These are phyloP conservation scores for Saccharomyces hybrid DNA, from an alignment of 1,139 yeast genomes.

Conservation along the genomic window DNA sequence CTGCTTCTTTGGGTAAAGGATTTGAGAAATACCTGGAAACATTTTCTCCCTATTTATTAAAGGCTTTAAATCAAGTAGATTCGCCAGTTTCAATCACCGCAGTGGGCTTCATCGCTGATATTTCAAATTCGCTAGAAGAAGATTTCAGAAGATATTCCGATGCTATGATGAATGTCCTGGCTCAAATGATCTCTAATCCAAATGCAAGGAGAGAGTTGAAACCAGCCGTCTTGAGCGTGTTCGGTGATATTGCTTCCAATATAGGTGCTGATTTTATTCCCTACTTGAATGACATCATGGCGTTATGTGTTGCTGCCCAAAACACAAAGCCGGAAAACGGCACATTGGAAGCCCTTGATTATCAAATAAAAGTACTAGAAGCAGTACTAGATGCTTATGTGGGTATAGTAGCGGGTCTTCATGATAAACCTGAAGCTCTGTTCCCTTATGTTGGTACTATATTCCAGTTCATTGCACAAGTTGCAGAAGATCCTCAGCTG, in stretches of 20 bases:
- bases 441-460: slow-evolving; percentile 61
- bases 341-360: slow-evolving; percentile 71
- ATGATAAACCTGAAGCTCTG: slow-evolving; percentile 58
- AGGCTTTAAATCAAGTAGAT: slow-evolving; percentile 75
- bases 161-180: slow-evolving; percentile 75
- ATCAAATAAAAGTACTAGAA: slow-evolving; percentile 65
- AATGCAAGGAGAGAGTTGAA: slow-evolving; percentile 71
- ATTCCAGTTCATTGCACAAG: slow-evolving; percentile 56
- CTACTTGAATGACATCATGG: slow-evolving; percentile 74
- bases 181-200: slow-evolving; percentile 58
- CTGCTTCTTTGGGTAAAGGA: slow-evolving; percentile 63
- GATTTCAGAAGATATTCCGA: slow-evolving; percentile 67
- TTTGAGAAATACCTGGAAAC: slow-evolving; percentile 74
- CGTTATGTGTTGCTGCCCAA: slow-evolving; percentile 40
- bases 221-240: slow-evolving; percentile 87
- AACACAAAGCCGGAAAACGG: slow-evolving; percentile 45
- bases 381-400: slow-evolving; percentile 91
- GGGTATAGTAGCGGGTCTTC: slow-evolving; percentile 86
- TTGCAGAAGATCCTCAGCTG: slow-evolving; percentile 55
- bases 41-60: slow-evolving; percentile 72
- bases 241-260: slow-evolving; percentile 92
- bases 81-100: slow-evolving; percentile 82
- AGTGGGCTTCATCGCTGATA: slow-evolving; percentile 93
- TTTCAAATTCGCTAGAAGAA: slow-evolving; percentile 81
- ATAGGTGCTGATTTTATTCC: slow-evolving; percentile 70